Evolutionary conservation across 108 stramenopile species (phyloP), one percentile per base, ranked within the genome.

Genomic region (Fragilaria crotonensis): DNA sequence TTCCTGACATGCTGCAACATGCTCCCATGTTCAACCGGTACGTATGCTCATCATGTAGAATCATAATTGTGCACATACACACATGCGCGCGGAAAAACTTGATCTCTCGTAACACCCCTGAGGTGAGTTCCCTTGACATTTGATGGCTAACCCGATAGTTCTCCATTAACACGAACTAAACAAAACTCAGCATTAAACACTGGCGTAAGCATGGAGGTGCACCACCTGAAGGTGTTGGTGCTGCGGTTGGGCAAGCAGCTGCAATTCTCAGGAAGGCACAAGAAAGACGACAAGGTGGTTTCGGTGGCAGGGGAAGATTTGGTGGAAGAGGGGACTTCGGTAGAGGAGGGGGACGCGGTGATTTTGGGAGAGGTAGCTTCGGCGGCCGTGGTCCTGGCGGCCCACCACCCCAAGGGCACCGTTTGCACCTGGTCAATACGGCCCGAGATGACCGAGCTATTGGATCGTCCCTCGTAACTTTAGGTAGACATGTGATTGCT

Each of bases 191-290:
- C 46, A 93, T 93, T 56, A 87, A 79, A 30, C 91, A 93, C 51
- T 93, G 91, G 91, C 67, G 91, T 30, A 87, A 85, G 58, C 79
- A 93, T 59, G 87, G 87, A 25, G 91, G 91, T n/a, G 91, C 91
- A 2, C 91, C 91, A 22, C 91, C 87, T 5, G 91, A 93, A 73
- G 91, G 87, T 30, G 91, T 93, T 4, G 91, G 84, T 0, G 75
- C 81, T 57, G 90, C 86, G 33, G 91, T 86, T 5, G 91, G 91
- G 55, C 91, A 93, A 73, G 85, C 91, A 5, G 91, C 91, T 19
- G 91, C 87, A 30, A 93, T 93, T 71, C 55, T 93, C 30, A 68
- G 87, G 63, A 93, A 93, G 67, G 91, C 91, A 5, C 68, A 79
- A 7, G 87, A 89, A 44, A 56, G 91, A 59, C 76, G 83, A 68